Base-by-base conservation (phyloP, 2,329 filamentous ascomycete genomes). In the Cladophialophora chaetospira region DNA sequence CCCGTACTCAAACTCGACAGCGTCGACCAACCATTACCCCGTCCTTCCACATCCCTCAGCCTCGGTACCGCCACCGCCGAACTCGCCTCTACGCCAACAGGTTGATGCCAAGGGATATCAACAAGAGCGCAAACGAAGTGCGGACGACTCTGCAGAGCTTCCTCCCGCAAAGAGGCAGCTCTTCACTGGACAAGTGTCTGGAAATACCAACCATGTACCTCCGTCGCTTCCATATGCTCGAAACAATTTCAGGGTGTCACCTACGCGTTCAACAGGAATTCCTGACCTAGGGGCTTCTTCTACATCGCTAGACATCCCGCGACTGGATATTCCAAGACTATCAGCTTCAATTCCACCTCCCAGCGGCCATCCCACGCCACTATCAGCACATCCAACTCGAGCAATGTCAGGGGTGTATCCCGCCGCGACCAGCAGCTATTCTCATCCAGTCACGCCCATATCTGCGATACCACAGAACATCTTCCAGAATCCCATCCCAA, bases 351-450 rank as follows among this genome's bases (percentile, higher is more conserved):
- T 42, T 11, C 44, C 25, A 11, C 36, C 42, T 11, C 28, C 38
- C 11, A 33, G 36, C 13, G 46, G n/a, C 23, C 60, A 58, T 28
- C 40, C 60, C 51, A 70, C 75, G 26, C 66, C 70, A 23, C 48
- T 69, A 10, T 61, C 69, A 67, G 66, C 73, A 49, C 65, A 74
- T 51, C 57, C 71, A 40, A 69, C 61, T 10, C 84, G 88, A 46
- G 83, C 90, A 6, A 92, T 96, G 86, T 82, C 88, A 5, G 84
- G 88, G 15, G 87, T 91, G 1, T 96, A 89, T 70, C 80, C 85
- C 28, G 80, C 80, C 10, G 74, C 77, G 9, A 76, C 84, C 1
- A 73, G 75, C 26, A 77, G 76, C 47, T 84, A 79, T 77, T 71
- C 74, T n/a, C 74, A 76, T 51, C 70, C 75, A 28, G 72, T 77